Evolutionary conservation across 2,329 filamentous ascomycete genomes (phyloP).

Genomic region (Botryotinia narcissicola): DNA sequence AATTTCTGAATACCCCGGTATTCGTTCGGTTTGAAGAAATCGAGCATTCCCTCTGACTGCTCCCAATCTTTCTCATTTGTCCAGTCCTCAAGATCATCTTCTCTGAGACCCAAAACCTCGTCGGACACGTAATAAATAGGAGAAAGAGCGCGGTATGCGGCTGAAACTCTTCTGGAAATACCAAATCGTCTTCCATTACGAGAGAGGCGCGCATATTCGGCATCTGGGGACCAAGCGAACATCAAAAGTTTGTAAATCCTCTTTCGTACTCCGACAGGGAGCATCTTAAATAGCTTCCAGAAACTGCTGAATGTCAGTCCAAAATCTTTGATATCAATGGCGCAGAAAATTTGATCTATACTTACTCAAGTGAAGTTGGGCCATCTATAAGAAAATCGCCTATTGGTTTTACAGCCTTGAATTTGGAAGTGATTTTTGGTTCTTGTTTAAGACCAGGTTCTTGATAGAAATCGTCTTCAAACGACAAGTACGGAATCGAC

Average conservation of each 20-base stretch:
- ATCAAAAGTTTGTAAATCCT: slow-evolving; percentile 1
- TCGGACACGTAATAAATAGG: not conserved
- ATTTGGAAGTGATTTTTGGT: not conserved
- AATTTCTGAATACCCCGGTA: not conserved
- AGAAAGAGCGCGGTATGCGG: not conserved
- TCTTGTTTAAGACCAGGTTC: not conserved
- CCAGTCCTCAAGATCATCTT: not conserved
- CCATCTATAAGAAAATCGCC: not conserved
- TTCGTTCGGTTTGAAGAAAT: slow-evolving; percentile 9
- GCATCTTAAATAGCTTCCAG: not conserved
- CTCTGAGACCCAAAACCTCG: not conserved
- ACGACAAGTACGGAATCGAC: not conserved
- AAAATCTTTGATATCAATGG: not conserved
- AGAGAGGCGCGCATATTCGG: not conserved
- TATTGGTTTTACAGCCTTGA: not conserved
- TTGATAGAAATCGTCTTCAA: slow-evolving; percentile 2
- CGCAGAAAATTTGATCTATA: not conserved
- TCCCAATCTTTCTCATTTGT: not conserved
- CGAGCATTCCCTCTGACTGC: not conserved
- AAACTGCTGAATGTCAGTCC: not conserved
- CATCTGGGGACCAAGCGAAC: slow-evolving; percentile 5
- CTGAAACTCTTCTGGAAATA: not conserved
- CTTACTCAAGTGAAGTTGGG: not conserved
- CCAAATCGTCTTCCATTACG: slow-evolving; percentile 6
- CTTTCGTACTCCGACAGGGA: not conserved